Base-by-base conservation (phyloP, 2,329 filamentous ascomycete species). In the Talaromyces sp. region DNA sequence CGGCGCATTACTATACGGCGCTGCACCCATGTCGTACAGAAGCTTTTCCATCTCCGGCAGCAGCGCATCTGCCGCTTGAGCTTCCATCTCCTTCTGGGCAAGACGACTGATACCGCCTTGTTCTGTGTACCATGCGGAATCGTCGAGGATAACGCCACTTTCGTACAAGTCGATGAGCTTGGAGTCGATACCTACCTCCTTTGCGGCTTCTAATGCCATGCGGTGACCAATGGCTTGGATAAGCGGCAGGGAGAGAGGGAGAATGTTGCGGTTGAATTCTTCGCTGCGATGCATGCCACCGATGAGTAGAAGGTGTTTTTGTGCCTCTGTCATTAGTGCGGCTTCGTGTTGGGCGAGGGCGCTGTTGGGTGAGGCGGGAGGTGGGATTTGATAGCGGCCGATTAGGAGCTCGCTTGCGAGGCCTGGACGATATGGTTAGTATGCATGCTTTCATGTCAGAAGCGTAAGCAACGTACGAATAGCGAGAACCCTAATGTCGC, bases 381-480 rank as follows among this genome's bases (percentile, higher is more conserved):
- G 24, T 0, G 72, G 71, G 2, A 73, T 22, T 24, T 68, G 24
- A 27, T 73, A 74, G 14, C 71, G 68, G 4, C 69, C 69, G 16
- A 74, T 37, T 0, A 74, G 57, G 1, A 74, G 66, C 31, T 74
- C 73, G 3, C 67, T 68, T 14, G 69, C 73, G 1, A 74, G 68
- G 7, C 73, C 71, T 74, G 13, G 6, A 33, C 14, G 6, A 35
- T n/a, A 22, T 10, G 49, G 3, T 52, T 19, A 52, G 49, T 33
- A 35, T 52, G 27, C 3, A 11, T 4, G n/a, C 6, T n/a, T 7
- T 10, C 14, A 7, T 3, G 2, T 33, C 16, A 16, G 27, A 10
- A 22, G 7, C 16, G 14, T n/a, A 22, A 7, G 49, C 16, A 35
- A 70, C 70, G 8, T 66, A 73, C 70, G 62, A 27, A 65, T 41